phyloP scores from a whole-genome alignment of 352 stramenopile genomes.

The Pythium utonaiense region DNA sequence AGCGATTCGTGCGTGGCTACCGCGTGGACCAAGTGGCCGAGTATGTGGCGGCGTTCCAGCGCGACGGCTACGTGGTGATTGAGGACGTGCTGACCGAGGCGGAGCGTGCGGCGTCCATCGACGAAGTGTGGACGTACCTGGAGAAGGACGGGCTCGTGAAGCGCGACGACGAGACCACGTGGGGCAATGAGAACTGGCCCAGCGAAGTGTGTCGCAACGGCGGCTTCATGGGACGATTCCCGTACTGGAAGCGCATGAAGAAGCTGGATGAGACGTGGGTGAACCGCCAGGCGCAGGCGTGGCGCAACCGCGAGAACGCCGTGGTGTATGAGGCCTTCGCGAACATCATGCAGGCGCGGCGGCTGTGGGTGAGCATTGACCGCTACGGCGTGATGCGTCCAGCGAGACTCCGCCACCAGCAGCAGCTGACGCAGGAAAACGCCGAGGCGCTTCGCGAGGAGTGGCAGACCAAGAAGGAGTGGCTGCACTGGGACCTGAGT shows the following conservation, averaged over 20 bases:
- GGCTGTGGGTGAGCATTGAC: constrained; percentile 48
- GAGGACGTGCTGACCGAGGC: constrained; percentile 34
- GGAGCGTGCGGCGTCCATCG: constrained; percentile 31
- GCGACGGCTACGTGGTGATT: constrained; percentile 44
- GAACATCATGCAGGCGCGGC: constrained; percentile 29
- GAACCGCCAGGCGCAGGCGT: constrained; percentile 40
- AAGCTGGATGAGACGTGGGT: constrained; percentile 40
- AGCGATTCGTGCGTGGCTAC: constrained; percentile 24
- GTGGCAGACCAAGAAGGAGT: constrained; percentile 51
- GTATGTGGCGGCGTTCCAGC: constrained; percentile 35
- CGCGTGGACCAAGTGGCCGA: constrained; percentile 28
- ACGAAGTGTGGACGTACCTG: constrained; percentile 45
- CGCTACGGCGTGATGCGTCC: constrained; percentile 48
- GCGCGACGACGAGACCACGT: constrained; percentile 36
- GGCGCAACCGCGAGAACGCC: constrained; percentile 43
- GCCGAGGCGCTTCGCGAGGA: constrained; percentile 28
- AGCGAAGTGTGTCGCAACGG: constrained; percentile 42
- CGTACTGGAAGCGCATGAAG: constrained; percentile 56
- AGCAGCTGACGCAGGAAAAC: constrained; percentile 23
- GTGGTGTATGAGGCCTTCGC: constrained; percentile 32
- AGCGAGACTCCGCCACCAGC: constrained; percentile 27
- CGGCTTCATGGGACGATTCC: constrained; percentile 45
- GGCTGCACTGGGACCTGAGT: constrained; percentile 51
- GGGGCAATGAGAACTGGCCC: constrained; percentile 47
- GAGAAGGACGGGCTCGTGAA: constrained; percentile 40